phyloP scores from a whole-genome alignment of 2,329 filamentous ascomycete species.

The Aspergillus intermedius region DNA sequence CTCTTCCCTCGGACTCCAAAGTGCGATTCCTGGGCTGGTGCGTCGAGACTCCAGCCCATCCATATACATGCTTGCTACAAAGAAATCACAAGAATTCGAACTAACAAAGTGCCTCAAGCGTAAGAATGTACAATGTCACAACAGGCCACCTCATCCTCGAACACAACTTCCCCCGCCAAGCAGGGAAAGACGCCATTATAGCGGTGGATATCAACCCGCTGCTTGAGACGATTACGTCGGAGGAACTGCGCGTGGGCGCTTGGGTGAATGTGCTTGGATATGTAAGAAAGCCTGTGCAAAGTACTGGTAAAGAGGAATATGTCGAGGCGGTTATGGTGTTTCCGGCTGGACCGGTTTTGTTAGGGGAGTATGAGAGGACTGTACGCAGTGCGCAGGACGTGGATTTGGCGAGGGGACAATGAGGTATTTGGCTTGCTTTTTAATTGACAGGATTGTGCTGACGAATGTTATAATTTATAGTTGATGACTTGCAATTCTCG shows the following conservation, averaged over 20 bases:
- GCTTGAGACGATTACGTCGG: conserved; percentile 56
- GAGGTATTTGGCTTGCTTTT: not conserved
- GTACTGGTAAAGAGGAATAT: conserved; percentile 17
- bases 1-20: conserved; percentile 58
- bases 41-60: conserved; percentile 25
- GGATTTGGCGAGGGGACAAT: conserved; percentile 11
- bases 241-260: conserved; percentile 64
- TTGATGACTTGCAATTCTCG: no score
- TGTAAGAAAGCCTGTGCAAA: conserved; percentile 39
- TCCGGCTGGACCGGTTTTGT: conserved; percentile 64
- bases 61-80: not conserved
- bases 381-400: conserved; percentile 37
- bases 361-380: conserved; percentile 64
- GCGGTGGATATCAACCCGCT: conserved; percentile 66
- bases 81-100: conserved; percentile 1
- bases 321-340: conserved; percentile 75
- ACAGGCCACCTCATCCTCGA: conserved; percentile 60
- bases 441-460: not conserved
- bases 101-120: conserved; percentile 35
- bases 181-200: conserved; percentile 39
- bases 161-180: conserved; percentile 52
- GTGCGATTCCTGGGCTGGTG: conserved; percentile 91
- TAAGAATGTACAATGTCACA: conserved; percentile 51
- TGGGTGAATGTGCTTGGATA: conserved; percentile 91
- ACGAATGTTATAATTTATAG: no score